Evolutionary conservation across 441 rosid genomes (phyloP).

Genomic region (Jatropha multifida): DNA sequence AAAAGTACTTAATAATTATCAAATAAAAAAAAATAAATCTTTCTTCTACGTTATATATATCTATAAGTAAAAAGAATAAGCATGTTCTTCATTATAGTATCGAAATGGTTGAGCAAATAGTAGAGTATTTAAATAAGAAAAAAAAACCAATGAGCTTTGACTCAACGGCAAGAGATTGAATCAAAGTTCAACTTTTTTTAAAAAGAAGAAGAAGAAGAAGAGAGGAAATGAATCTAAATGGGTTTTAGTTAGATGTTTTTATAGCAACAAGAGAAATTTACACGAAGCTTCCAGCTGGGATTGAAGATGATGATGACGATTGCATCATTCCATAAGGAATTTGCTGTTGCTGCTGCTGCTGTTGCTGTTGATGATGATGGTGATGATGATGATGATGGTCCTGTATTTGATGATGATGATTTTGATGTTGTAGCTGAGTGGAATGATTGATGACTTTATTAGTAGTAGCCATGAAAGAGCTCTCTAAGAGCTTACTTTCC

Average conservation of each 20-base stretch:
- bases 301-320: constrained; percentile 50
- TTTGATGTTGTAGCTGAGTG: constrained; percentile 31
- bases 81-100: neutral
- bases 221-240: constrained; percentile 1
- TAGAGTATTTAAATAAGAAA: neutral
- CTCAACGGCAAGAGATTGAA: neutral
- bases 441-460: constrained; percentile 40
- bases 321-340: constrained; percentile 65
- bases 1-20: neutral
- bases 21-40: neutral
- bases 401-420: constrained; percentile 18
- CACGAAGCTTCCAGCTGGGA: constrained; percentile 66
- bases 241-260: constrained; percentile 1
- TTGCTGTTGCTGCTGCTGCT: constrained; percentile 55
- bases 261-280: constrained; percentile 28
- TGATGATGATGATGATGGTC: constrained; percentile 32
- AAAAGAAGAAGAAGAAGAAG: neutral
- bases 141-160: neutral
- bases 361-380: constrained; percentile 40
- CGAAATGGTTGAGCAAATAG: neutral
- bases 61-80: neutral
- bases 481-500: constrained; percentile 20
- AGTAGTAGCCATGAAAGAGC: constrained; percentile 47
- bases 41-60: neutral
- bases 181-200: neutral